Evolutionary conservation across 805 yeast species (phyloP).

Genomic region (Lipomyces kockii): DNA sequence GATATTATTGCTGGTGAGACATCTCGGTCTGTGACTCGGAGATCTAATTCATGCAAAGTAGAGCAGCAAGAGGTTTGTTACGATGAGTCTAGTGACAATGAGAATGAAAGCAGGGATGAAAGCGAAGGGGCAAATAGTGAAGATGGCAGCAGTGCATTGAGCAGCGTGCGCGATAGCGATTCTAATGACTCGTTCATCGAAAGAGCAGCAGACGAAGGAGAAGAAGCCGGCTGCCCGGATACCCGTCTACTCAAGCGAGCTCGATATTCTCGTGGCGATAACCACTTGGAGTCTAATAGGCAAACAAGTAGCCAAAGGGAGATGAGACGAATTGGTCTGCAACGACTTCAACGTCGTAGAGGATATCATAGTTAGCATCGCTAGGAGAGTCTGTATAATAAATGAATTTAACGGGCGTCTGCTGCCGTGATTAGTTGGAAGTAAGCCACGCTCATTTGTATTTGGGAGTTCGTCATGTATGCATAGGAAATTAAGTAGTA

Average conservation of each 20-base stretch:
- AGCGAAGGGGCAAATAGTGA: background rate
- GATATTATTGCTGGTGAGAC: background rate
- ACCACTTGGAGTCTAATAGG: background rate
- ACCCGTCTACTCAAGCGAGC: background rate
- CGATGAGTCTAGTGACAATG: background rate
- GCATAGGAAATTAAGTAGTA: background rate
- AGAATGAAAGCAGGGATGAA: background rate
- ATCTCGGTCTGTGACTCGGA: background rate
- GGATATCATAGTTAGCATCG: background rate
- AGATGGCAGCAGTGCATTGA: background rate
- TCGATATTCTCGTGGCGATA: background rate
- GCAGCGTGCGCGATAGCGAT: background rate
- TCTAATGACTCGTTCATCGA: background rate
- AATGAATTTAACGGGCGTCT: background rate
- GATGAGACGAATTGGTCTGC: background rate
- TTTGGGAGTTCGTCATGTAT: background rate
- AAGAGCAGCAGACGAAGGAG: background rate
- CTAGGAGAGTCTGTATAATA: background rate
- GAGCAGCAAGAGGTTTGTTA: background rate
- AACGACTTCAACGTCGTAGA: slow-evolving; percentile 1
- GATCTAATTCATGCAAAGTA: background rate
- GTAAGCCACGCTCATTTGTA: background rate
- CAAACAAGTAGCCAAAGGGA: background rate
- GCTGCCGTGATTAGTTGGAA: background rate
- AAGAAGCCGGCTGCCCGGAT: background rate